Conservation (phyloP, 2,329 filamentous ascomycete genomes). For the Dichotomopilus funicola region DNA sequence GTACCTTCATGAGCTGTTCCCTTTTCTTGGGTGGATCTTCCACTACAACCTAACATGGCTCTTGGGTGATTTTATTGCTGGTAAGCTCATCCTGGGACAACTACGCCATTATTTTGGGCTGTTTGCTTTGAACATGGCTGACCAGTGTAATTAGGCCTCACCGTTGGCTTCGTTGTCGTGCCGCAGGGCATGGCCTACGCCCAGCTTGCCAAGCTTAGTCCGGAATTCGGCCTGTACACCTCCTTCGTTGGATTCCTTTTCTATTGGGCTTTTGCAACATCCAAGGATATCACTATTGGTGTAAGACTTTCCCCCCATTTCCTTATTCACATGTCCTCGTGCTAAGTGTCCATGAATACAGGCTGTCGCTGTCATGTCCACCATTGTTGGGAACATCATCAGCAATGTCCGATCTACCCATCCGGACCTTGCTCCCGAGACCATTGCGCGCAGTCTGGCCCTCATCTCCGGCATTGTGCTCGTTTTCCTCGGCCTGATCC, state of each 20-base stretch:
- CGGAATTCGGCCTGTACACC: conserved; percentile 71
- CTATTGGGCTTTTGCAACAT: conserved; percentile 80
- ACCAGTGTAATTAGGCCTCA: conserved; percentile 37
- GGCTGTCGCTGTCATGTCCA: conserved; percentile 50
- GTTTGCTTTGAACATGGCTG: conserved; percentile 3
- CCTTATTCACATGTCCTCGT: conserved; percentile 9
- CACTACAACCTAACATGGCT: conserved; percentile 70
- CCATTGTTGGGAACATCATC: conserved; percentile 43
- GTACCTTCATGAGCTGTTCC: conserved; percentile 22
- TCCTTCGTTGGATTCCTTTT: conserved; percentile 75
- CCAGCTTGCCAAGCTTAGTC: conserved; percentile 58
- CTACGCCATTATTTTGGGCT: not conserved
- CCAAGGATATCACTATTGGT: conserved; percentile 79
- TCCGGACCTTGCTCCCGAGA: conserved; percentile 31
- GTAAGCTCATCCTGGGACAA: conserved; percentile 30
- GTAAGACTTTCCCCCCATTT: conserved; percentile 28
- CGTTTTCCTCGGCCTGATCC: conserved; percentile 39
- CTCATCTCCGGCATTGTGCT: conserved; percentile 40
- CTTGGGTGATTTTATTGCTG: conserved; percentile 65
- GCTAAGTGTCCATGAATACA: conserved; percentile 12
- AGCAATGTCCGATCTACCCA: conserved; percentile 31
- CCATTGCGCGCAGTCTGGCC: conserved; percentile 39
- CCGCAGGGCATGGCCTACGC: conserved; percentile 74
- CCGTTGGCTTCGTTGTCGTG: conserved; percentile 51
- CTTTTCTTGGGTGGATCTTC: conserved; percentile 23